phyloP scores from a whole-genome alignment of 768 basidiomycete species.

The Psilocybe azurescens region DNA sequence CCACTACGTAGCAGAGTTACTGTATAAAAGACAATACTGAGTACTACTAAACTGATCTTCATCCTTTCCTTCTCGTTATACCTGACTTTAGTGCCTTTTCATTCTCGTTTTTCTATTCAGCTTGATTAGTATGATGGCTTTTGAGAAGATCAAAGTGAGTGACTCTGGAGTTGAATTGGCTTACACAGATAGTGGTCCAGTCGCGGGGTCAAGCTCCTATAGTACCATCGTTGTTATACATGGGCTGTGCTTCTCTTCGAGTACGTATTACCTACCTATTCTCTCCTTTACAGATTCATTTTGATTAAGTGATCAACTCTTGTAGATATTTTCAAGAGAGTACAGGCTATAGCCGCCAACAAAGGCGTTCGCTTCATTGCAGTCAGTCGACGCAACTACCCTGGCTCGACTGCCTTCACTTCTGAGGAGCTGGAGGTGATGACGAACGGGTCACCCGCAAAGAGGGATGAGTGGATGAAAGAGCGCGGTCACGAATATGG shows the following conservation, averaged over 20 bases:
- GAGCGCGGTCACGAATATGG: slow-evolving; percentile 2
- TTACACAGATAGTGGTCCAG: slow-evolving; percentile 1
- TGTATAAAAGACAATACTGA: too few relatives aligned
- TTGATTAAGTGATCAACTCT: neutral
- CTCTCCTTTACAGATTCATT: neutral
- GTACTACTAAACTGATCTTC: too few relatives aligned
- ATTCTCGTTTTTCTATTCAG: too few relatives aligned
- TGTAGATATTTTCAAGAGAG: slow-evolving; percentile 1
- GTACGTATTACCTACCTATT: neutral
- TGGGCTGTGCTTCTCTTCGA: neutral
- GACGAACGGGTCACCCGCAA: neutral
- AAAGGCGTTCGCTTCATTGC: slow-evolving; percentile 3
- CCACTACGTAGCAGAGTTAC: too few relatives aligned
- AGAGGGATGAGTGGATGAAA: neutral
- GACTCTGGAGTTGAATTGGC: neutral
- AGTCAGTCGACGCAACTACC: neutral
- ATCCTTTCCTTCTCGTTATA: too few relatives aligned
- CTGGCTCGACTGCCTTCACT: slow-evolving; percentile 1
- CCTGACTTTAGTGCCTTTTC: too few relatives aligned
- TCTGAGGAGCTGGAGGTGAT: neutral
- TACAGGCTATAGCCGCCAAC: neutral
- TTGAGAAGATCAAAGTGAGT: neutral
- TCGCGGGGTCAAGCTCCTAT: neutral
- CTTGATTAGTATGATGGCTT: neutral
- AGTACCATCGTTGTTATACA: slow-evolving; percentile 3